phyloP scores from a whole-genome alignment of 352 stramenopile genomes.

The Phytophthora tubulina region DNA sequence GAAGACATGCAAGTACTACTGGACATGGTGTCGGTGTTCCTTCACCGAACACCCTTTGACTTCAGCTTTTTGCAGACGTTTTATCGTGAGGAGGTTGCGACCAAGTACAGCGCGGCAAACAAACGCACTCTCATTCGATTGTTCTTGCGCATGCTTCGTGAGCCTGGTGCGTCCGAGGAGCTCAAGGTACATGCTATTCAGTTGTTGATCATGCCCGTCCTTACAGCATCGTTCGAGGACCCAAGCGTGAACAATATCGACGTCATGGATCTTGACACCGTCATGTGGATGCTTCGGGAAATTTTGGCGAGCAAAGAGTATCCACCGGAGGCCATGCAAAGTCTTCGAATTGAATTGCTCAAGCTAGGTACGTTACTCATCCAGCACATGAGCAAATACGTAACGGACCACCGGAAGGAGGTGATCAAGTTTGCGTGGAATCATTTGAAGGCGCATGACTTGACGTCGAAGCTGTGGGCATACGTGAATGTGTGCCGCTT shows the following conservation, averaged over 20 bases:
- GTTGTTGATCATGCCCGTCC: slow-evolving; percentile 94
- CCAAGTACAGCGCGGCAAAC: slow-evolving; percentile 65
- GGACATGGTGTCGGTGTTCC: slow-evolving; percentile 95
- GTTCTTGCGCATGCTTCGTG: slow-evolving; percentile 90
- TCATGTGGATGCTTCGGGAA: slow-evolving; percentile 91
- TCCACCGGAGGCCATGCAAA: slow-evolving; percentile 75
- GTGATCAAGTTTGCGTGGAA: slow-evolving; percentile 99
- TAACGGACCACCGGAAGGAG: slow-evolving; percentile 95
- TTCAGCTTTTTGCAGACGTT: slow-evolving; percentile 95
- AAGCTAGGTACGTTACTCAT: slow-evolving; percentile 97
- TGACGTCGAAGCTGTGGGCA: slow-evolving; percentile 96
- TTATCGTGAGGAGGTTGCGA: slow-evolving; percentile 87
- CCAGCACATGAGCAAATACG: slow-evolving; percentile 94
- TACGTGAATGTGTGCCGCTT: slow-evolving; percentile 98
- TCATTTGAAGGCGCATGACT: slow-evolving; percentile 95
- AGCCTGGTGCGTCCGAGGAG: slow-evolving; percentile 77
- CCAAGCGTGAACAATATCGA: slow-evolving; percentile 77
- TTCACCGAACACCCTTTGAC: slow-evolving; percentile 94
- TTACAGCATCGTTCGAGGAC: slow-evolving; percentile 90
- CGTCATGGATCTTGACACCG: slow-evolving; percentile 87
- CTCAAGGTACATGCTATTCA: slow-evolving; percentile 95
- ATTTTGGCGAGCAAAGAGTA: slow-evolving; percentile 90
- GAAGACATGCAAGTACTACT: slow-evolving; percentile 96
- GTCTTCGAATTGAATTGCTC: slow-evolving; percentile 92
- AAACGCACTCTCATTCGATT: slow-evolving; percentile 91